Conservation (phyloP, 768 basidiomycete genomes). For the Coprinellus micaceus region DNA sequence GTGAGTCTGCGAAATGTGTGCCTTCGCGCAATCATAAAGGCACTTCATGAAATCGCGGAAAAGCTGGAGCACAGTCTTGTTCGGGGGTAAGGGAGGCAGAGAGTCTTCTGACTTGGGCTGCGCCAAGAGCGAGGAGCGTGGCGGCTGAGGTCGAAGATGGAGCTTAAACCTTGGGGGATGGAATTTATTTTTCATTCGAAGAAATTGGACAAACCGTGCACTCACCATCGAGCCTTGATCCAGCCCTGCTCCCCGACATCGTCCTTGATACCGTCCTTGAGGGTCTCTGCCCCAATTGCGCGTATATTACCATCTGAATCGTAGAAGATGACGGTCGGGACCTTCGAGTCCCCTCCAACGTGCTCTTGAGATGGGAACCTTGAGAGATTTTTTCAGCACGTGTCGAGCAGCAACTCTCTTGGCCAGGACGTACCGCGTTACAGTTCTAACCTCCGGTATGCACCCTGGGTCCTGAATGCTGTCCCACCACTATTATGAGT, state of each 20-base stretch:
- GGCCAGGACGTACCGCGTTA: constrained; percentile 29
- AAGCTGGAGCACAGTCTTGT: constrained; percentile 31
- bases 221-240: constrained; percentile 38
- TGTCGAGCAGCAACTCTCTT: not conserved
- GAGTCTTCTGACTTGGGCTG: not conserved
- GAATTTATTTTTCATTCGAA: constrained; percentile 6
- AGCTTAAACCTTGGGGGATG: constrained; percentile 30
- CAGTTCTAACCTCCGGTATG: constrained; percentile 27
- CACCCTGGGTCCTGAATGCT: constrained; percentile 25
- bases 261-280: constrained; percentile 29
- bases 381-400: not conserved
- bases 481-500: not conserved
- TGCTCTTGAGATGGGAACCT: constrained; percentile 37
- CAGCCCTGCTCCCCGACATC: constrained; percentile 31
- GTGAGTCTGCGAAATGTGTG: constrained; percentile 36
- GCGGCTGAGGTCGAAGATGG: constrained; percentile 20
- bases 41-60: constrained; percentile 42
- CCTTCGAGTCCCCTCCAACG: constrained; percentile 35
- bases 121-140: not conserved
- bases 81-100: not conserved
- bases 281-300: constrained; percentile 40
- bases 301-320: constrained; percentile 27
- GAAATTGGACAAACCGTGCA: not conserved
- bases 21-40: constrained; percentile 31
- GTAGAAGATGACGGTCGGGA: constrained; percentile 43